Evolutionary conservation across 73 alveolate species (phyloP), one percentile per base, ranked within the genome.

Genomic region (Durusdinium trenchii): DNA sequence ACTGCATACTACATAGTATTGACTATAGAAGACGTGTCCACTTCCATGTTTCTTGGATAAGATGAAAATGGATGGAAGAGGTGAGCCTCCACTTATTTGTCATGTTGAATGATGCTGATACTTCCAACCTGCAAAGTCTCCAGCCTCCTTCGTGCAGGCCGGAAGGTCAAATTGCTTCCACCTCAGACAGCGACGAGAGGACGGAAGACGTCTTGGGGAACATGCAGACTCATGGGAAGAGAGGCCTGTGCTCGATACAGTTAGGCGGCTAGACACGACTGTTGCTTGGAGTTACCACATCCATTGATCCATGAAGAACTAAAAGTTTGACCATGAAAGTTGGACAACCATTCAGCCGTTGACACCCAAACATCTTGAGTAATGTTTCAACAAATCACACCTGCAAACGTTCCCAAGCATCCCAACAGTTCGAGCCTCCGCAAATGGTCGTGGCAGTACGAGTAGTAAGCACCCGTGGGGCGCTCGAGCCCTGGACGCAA

Each of bases 381-480:
- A 57, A 12, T 16, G 12, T n/a, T n/a, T n/a, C n/a, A n/a, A n/a
- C n/a, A n/a, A n/a, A n/a, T n/a, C n/a, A n/a, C n/a, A n/a, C n/a
- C n/a, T n/a, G n/a, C n/a, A n/a, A 57, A 23, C 12, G 12, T 23
- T 57, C 23, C 69, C 23, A 23, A 57, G 12, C 32, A 57, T 57
- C 79, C 79, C 42, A 23, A 6, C 12, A 35, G 9, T 38, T 10
- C 71, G 0, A 32, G 45, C 92, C 92, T 81, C 92, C 48, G 45
- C 92, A 81, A 32, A n/a, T 81, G 92, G 69, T 81, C 92, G 32
- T 81, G 92, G 92, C 92, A 81, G 69, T 81, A 81, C 71, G 48
- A 32, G 69, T 81, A 81, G 71, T 48, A 48, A 46, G 92, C 92
- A 47, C 92, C 71, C 16, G 48, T 30, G 28, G 92, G 92, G 71